A percentile compares a stretch with the other conserved stretches of the same genome.
Evolutionary conservation across 257 asterid species (phyloP).

Genomic region (Penstemon newberryi): DNA sequence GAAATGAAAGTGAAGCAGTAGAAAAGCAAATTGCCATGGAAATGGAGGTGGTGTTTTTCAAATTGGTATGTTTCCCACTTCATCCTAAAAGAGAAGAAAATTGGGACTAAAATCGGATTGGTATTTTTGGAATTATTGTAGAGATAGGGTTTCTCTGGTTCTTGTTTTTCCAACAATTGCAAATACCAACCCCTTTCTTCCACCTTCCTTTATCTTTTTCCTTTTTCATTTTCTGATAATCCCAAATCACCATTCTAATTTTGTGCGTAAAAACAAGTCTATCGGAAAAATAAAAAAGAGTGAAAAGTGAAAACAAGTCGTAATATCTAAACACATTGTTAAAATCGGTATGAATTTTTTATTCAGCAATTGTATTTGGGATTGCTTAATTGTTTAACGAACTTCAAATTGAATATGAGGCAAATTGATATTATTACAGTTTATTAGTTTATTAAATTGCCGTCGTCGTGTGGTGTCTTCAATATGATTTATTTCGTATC

Average conservation of each 20-base stretch:
- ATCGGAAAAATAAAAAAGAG: neutral
- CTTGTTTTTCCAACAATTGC: conserved; percentile 31
- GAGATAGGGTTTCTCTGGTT: conserved; percentile 65
- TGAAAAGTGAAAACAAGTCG: neutral
- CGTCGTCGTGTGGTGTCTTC: no score
- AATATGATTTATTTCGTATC: no score
- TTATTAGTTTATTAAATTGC: no score
- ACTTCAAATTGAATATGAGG: no score
- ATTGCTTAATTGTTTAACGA: no score
- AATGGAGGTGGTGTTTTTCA: conserved; percentile 10
- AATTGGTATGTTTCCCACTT: conserved; percentile 28
- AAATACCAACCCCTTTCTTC: neutral
- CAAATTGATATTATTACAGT: no score
- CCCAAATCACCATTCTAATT: neutral
- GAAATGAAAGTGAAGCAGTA: conserved; percentile 36
- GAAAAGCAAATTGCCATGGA: conserved; percentile 55
- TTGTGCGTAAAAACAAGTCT: no score
- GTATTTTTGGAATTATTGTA: neutral
- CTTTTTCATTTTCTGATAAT: neutral
- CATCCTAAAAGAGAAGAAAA: neutral
- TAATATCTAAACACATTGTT: no score
- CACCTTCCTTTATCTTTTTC: neutral
- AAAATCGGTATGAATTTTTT: no score
- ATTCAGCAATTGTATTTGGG: no score
- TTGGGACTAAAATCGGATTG: conserved; percentile 20